Conservation (phyloP, 345 rosid species). For the Noccaea bulbosa region DNA sequence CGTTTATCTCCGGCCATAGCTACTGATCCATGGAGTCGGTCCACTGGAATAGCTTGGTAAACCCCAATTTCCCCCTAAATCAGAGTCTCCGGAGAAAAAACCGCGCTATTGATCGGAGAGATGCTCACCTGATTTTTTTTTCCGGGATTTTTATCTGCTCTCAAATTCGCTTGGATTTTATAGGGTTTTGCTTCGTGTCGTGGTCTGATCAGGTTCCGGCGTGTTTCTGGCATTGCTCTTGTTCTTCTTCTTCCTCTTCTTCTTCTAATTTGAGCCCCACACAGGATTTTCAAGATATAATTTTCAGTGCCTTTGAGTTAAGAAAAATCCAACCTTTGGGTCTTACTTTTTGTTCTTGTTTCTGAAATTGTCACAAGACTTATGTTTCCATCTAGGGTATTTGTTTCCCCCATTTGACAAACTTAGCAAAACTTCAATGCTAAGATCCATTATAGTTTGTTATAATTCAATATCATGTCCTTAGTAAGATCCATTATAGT, state of each 20-base stretch:
- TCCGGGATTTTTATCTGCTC: no score
- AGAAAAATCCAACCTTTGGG: no score
- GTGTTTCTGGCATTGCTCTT: neutral
- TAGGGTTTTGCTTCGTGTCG: neutral
- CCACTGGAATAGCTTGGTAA: constrained; percentile 32
- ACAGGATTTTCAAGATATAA: no score
- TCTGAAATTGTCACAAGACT: neutral
- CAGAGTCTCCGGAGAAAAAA: constrained; percentile 19
- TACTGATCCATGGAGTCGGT: constrained; percentile 44
- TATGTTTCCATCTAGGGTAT: constrained; percentile 27
- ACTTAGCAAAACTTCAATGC: constrained; percentile 18
- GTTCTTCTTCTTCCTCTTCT: neutral
- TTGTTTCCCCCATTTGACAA: constrained; percentile 23
- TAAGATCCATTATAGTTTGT: no score
- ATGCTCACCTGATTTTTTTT: constrained; percentile 18
- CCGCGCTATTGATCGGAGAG: constrained; percentile 21
- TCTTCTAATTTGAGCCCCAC: no score
- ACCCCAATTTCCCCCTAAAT: constrained; percentile 12
- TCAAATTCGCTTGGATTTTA: constrained; percentile 24
- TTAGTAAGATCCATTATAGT: constrained; percentile 9
- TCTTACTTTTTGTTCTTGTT: no score
- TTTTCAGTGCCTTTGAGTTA: no score
- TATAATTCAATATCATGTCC: neutral
- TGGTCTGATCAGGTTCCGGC: constrained; percentile 25
- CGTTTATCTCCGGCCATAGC: constrained; percentile 11